Evolutionary conservation across 2,329 filamentous ascomycete genomes (phyloP), one percentile per base, ranked within the genome.

Genomic region (Colletotrichum phormii): DNA sequence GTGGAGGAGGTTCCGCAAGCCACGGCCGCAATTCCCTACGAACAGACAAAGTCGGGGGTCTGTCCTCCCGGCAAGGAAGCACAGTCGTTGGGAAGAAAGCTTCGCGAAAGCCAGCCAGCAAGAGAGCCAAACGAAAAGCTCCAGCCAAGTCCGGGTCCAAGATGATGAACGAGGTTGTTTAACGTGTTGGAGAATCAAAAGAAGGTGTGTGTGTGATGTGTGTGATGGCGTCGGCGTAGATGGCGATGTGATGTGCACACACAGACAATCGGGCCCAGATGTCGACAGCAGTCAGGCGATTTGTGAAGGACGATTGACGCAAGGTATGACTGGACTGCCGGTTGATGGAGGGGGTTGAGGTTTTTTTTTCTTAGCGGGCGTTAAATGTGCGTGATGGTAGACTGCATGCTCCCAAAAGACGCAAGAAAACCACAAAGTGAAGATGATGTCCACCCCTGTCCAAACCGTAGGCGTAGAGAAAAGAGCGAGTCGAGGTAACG

Each of bases 191-290:
- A 53, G 18, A 49, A 49, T 49, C 37, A 49, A 49, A 49, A 49
- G 18, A 49, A 49, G 26, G 22, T 33, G 46, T 53, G 54, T 35
- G 35, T 57, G 51, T 54, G 62, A 26, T 37, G 31, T 35, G 53
- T 55, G 29, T 15, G 24, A 18, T 5, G 64, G 33, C n/a, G 33
- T 51, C 31, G 22, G 35, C 24, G 54, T 51, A 60, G 37, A 54
- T 54, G 61, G 42, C 49, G 42, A 51, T 64, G 18, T 9, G 42
- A 49, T 49, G 42, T 49, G 51, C 64, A 66, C 58, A 66, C 58
- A 72, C 64, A 26, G 64, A 72, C 69, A 12, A 54, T 54, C 5
- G 63, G 35, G 46, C 58, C 31, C 66, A 61, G 68, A 67, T 55
- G 55, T 61, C 49, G 63, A 61, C 35, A 49, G 55, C 63, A 57